These are phyloP conservation scores for Spirogloea muscicola DNA, from an alignment of 139 green algal genomes.

Conservation along the genomic window DNA sequence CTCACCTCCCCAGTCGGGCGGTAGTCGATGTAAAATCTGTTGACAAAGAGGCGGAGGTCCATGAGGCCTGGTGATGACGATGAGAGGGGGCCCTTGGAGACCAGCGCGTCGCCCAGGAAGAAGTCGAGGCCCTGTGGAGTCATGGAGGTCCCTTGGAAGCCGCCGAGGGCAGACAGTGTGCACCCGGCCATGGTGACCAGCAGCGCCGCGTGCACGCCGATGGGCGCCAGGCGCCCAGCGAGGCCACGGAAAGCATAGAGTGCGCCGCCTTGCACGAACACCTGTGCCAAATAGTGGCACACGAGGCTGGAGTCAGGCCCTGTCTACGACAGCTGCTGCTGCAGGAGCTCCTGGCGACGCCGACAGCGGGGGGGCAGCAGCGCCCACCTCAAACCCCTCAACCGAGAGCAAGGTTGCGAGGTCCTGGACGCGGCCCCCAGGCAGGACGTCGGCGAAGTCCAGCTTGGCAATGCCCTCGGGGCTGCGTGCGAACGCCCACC, in stretches of 20 bases:
- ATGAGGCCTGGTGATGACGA: background rate
- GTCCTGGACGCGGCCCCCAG: constrained; percentile 6
- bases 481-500: constrained; percentile 15
- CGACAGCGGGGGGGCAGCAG: constrained; percentile 73
- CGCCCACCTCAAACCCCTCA: constrained; percentile 66
- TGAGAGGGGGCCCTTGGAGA: constrained; percentile 6
- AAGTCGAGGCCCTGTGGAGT: constrained; percentile 46
- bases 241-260: constrained; percentile 98
- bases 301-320: too few relatives aligned
- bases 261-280: constrained; percentile 73
- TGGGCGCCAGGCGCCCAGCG: constrained; percentile 83
- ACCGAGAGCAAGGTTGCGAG: constrained; percentile 32
- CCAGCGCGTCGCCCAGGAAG: constrained; percentile 14
- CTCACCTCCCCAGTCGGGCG: constrained; percentile 71
- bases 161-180: constrained; percentile 66
- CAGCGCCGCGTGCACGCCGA: constrained; percentile 90
- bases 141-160: constrained; percentile 44
- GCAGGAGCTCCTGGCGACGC: too few relatives aligned
- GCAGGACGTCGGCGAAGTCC: constrained; percentile 21
- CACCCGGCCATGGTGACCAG: constrained; percentile 80
- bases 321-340: too few relatives aligned
- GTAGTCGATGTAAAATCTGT: constrained; percentile 93
- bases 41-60: constrained; percentile 63
- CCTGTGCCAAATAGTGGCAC: too few relatives aligned
- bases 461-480: constrained; percentile 12